Conservation (phyloP, 805 yeast genomes). For the Yarrowia divulgata region DNA sequence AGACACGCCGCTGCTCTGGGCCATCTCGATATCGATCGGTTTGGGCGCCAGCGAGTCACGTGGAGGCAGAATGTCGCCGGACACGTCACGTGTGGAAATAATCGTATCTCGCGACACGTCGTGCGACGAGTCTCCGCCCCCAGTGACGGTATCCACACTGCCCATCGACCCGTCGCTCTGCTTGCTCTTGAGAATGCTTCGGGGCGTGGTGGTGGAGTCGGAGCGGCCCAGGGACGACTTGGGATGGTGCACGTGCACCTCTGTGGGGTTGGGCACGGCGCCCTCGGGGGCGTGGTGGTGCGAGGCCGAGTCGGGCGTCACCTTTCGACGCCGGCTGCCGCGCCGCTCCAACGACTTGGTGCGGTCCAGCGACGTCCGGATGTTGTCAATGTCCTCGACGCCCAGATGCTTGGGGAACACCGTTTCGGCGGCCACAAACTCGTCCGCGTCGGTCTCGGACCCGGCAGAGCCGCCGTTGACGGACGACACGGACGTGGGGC, state of each 20-base stretch:
- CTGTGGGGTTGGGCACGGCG: conserved; percentile 48
- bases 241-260: conserved; percentile 45
- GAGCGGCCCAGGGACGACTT: conserved; percentile 33
- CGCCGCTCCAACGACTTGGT: conserved; percentile 50
- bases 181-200: conserved; percentile 43
- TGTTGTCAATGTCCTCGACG: conserved; percentile 47
- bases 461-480: conserved; percentile 23
- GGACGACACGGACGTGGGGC: conserved; percentile 16
- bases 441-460: conserved; percentile 40
- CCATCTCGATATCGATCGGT: conserved; percentile 8
- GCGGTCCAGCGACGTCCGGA: conserved; percentile 50
- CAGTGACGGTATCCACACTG: conserved; percentile 4
- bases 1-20: neutral
- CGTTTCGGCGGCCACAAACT: conserved; percentile 47
- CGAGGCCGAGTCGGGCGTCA: neutral
- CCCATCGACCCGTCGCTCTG: conserved; percentile 27
- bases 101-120: conserved; percentile 9
- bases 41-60: neutral
- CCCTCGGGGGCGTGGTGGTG: conserved; percentile 13
- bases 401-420: conserved; percentile 51
- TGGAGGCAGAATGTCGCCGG: neutral
- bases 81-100: neutral
- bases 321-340: conserved; percentile 45
- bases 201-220: conserved; percentile 30
- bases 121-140: neutral